These are phyloP conservation scores for Akanthomyces lecanii DNA, from an alignment of 2,329 filamentous ascomycete genomes.

Conservation along the genomic window DNA sequence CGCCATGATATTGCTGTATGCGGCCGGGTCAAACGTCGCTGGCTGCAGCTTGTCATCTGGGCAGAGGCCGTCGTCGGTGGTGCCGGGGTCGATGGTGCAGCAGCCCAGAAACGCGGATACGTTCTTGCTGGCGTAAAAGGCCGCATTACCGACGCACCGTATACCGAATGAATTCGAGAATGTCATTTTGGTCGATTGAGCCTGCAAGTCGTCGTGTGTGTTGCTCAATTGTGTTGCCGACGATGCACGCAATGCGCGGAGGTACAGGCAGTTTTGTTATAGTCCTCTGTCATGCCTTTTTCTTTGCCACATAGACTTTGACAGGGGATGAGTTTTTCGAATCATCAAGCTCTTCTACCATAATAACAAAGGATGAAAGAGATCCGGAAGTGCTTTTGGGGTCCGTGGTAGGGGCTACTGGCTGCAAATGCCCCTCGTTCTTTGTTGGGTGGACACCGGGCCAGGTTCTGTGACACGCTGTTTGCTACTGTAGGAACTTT, in stretches of 20 bases:
- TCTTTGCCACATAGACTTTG: background rate
- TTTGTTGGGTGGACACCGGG: background rate
- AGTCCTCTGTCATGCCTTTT: background rate
- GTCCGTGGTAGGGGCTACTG: background rate
- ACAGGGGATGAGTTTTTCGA: background rate
- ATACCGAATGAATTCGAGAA: slow-evolving; percentile 23
- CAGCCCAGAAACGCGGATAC: slow-evolving; percentile 37
- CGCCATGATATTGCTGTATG: slow-evolving; percentile 25
- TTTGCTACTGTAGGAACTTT: background rate
- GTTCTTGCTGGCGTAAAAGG: slow-evolving; percentile 35
- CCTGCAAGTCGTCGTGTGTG: no score
- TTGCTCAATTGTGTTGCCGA: background rate
- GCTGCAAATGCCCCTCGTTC: background rate
- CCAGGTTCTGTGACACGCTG: background rate
- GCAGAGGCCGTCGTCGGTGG: slow-evolving; percentile 29
- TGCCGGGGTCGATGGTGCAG: slow-evolving; percentile 35
- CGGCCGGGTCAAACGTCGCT: slow-evolving; percentile 27
- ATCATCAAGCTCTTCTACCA: background rate
- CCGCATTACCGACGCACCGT: slow-evolving; percentile 28
- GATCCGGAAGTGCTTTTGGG: background rate
- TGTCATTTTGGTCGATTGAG: background rate
- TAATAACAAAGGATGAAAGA: background rate
- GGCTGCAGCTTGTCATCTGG: slow-evolving; percentile 26
- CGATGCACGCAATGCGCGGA: background rate
- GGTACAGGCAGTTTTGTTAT: background rate